Evolutionary conservation across 352 stramenopile genomes (phyloP), one percentile per base, ranked within the genome.

Genomic region (Pythium monospermum): DNA sequence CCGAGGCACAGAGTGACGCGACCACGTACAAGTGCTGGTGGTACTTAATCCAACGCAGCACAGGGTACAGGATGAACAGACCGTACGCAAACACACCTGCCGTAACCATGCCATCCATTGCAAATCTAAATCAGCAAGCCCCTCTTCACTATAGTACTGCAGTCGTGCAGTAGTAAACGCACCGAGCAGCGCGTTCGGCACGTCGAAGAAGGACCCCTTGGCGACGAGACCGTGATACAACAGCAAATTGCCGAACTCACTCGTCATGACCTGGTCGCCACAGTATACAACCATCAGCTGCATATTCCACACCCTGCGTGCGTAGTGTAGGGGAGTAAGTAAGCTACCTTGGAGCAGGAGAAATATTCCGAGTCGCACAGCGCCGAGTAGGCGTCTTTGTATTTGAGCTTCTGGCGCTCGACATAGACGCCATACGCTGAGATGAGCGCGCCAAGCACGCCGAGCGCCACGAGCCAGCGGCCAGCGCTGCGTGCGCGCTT

Each of bases 341-440:
- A 16, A 15, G 30, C 28, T 32, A 83, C 74, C 59, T 73, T 72
- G 30, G 71, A 78, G 57, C 73, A 87, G 6, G 70, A 84, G 36
- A 75, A 83, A 30, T 57, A 60, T 7, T 69, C 58, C 41, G 57
- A 73, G 57, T 84, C 76, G n/a, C 73, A 87, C n/a, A 83, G 44
- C 33, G 76, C 68, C 32, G 38, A 38, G 53, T 87, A 87, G 30
- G 43, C 57, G 23, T 64, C 64, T 12, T 59, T 27, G 22, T 68
- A 32, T 15, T 38, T 35, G 18, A 50, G 47, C 62, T 76, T 83
- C 54, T 83, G 68, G 39, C 49, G 49, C 68, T 86, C 76, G 15
- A 78, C 62, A 45, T 82, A 68, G 10, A 71, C 41, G 28, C 65
- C 70, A 36, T 86, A 86, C 11, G 49, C 61, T 3, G 61, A 66